Percentiles rank a stretch among this genome's conserved stretches.
These are phyloP conservation scores for Saccharum officinarum DNA, from an alignment of 176 grass and related monocot genomes.

Conservation along the genomic window DNA sequence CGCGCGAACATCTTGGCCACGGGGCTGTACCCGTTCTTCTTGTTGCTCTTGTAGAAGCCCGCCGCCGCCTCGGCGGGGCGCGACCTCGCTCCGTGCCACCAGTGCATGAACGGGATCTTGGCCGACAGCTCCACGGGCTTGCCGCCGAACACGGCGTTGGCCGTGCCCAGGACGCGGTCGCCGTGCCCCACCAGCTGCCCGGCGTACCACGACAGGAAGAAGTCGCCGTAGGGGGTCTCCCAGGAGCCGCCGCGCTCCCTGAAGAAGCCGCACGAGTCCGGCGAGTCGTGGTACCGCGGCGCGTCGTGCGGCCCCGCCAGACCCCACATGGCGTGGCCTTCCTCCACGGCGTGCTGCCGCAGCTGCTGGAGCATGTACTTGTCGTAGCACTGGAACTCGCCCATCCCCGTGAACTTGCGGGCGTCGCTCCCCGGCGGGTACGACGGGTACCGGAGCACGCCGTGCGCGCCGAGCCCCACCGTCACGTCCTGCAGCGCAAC, in stretches of 20 bases:
- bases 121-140: constrained; percentile 62
- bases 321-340: constrained; percentile 64
- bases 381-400: constrained; percentile 94
- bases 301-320: constrained; percentile 62
- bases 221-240: constrained; percentile 70
- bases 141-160: constrained; percentile 48
- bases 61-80: constrained; percentile 69
- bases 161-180: constrained; percentile 59
- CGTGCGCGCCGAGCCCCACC: constrained; percentile 70
- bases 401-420: constrained; percentile 56
- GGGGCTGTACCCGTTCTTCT: constrained; percentile 64
- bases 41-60: constrained; percentile 63
- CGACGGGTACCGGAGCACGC: constrained; percentile 88
- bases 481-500: constrained; percentile 57
- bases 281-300: constrained; percentile 58
- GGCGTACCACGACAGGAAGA: constrained; percentile 97
- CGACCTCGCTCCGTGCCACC: constrained; percentile 65
- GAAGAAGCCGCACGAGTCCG: constrained; percentile 62
- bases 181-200: constrained; percentile 65
- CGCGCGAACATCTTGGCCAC: constrained; percentile 69
- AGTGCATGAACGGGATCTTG: constrained; percentile 75
- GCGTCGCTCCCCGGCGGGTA: constrained; percentile 52
- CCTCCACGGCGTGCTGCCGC: constrained; percentile 30
- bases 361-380: constrained; percentile 76
- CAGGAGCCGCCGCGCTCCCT: constrained; percentile 66